These are phyloP conservation scores for Pestalotiopsis sp. DNA, from an alignment of 2,329 filamentous ascomycete genomes.

Conservation along the genomic window DNA sequence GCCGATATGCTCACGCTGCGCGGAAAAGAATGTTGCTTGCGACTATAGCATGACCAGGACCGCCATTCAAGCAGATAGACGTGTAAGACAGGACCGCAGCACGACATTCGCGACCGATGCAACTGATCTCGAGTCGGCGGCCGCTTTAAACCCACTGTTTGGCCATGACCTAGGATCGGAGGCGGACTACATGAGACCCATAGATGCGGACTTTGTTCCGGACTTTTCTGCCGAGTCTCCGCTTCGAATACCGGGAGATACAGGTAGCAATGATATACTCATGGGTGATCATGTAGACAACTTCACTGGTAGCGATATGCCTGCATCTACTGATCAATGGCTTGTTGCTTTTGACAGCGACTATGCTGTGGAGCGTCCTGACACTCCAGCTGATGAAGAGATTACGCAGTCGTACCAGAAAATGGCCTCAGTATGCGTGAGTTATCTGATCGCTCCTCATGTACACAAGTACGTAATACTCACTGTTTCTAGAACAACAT, in stretches of 20 bases:
- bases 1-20: conserved; percentile 39
- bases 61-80: neutral
- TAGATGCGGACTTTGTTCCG: neutral
- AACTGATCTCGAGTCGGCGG: neutral
- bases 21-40: conserved; percentile 37
- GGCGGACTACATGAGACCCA: conserved; percentile 13
- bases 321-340: neutral
- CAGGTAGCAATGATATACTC: neutral
- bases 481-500: conserved; percentile 7
- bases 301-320: neutral
- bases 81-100: neutral
- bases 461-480: neutral
- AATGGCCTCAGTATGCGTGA: conserved; percentile 28
- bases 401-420: conserved; percentile 17
- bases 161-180: conserved; percentile 14
- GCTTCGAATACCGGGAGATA: neutral
- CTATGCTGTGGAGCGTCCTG: conserved; percentile 11
- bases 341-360: neutral
- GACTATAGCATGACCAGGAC: conserved; percentile 26
- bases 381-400: conserved; percentile 21
- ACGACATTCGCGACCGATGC: too few relatives aligned
- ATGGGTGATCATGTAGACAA: neutral
- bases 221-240: neutral
- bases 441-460: neutral
- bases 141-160: neutral